Evolutionary conservation across 306 rosid genomes (phyloP), one percentile per base, ranked within the genome.

Genomic region (Castanea sativa): DNA sequence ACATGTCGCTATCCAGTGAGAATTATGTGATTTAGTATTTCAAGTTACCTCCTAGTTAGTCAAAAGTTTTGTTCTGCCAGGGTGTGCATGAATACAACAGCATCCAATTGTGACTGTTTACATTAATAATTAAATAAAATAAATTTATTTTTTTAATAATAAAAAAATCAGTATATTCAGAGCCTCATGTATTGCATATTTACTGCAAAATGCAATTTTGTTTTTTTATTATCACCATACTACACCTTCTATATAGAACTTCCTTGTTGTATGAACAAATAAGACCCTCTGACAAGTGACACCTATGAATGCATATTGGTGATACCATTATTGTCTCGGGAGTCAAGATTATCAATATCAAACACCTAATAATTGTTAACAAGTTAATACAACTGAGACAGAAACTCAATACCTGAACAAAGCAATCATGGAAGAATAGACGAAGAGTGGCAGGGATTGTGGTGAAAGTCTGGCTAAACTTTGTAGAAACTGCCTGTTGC

Each of bases 381-480:
- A 12, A 60, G 13, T 60, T 60, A 23, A 25, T 14, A 60, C 16
- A 12, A 60, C 19, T 5, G 32, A 60, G 67, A 23, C 27, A 60
- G 30, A 25, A 27, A 60, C 67, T 33, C 9, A 1, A 45, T 57
- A 95, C 99, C 97, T 91, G 83, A 45, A 95, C 91, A 21, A 91
- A 88, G 76, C 99, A 95, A 3, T 95, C 99, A 77, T 92, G 99
- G 52, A 95, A 84, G 73, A 92, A 95, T 25, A 95, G 83, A 51
- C 98, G 92, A 20, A 95, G 89, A 58, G 99, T 95, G 1, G 90
- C 89, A 23, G 91, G 92, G 27, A 88, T 76, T 13, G 98, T 95
- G 23, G 84, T 77, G 35, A 80, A 55, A 0, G 93, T 91, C 57
- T 88, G 91, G 6, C 73, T 41, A 5, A 90, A 32, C 82, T 95